Conservation (phyloP, 345 rosid genomes). For the Eucalyptus cloeziana region DNA sequence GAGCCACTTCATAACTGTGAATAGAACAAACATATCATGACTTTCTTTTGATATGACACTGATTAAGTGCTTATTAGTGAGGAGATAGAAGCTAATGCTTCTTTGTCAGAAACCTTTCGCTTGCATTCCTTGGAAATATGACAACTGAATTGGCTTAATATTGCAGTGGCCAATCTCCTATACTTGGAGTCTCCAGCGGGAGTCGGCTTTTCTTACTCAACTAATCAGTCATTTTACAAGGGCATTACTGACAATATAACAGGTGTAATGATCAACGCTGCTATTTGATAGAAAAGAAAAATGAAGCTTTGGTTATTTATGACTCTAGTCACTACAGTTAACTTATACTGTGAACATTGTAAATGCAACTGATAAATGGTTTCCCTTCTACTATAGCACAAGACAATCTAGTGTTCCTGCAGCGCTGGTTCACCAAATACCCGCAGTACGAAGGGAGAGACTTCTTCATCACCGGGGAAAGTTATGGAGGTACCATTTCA, state of each 20-base stretch:
- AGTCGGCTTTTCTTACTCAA: conserved; percentile 41
- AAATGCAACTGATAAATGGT: background rate
- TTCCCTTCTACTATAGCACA: background rate
- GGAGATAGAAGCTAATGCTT: background rate
- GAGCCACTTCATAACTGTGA: background rate
- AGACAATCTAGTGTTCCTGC: conserved; percentile 18
- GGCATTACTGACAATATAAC: conserved; percentile 2
- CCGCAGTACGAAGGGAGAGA: conserved; percentile 19
- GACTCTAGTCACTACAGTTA: too few species aligned
- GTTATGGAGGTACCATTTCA: conserved; percentile 15
- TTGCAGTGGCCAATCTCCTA: conserved; percentile 32
- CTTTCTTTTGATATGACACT: background rate
- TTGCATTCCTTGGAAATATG: background rate
- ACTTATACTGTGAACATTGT: background rate
- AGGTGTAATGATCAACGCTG: background rate
- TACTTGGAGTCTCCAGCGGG: conserved; percentile 28
- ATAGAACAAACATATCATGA: background rate
- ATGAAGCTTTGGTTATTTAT: too few species aligned
- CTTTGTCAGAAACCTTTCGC: background rate
- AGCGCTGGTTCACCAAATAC: conserved; percentile 9
- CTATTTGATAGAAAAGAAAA: too few species aligned
- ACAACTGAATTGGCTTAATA: background rate
- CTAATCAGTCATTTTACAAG: conserved; percentile 6
- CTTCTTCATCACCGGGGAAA: conserved; percentile 20
- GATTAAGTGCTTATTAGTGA: background rate